Base-by-base conservation (phyloP, 2,329 filamentous ascomycete genomes). In the Corynespora cassiicola region DNA sequence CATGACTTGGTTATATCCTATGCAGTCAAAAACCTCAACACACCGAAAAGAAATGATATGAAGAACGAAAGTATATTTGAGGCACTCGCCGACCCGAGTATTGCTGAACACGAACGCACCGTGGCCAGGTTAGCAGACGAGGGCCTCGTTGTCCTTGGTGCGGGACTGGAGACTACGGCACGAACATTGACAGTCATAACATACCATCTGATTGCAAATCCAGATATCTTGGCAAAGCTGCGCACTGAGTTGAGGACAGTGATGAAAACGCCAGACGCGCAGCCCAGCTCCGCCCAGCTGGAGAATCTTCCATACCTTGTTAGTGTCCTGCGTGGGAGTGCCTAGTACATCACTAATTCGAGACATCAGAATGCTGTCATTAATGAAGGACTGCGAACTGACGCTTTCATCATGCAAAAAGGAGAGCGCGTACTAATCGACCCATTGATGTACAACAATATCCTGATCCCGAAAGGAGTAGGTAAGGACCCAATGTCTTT, bases 151-250 rank as follows among this genome's bases (percentile, higher is more conserved):
- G 32, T 69, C 5, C 44, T 64, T 2, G 43, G 52, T 12, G 66
- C 67, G 4, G 66, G 67, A 0, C 42, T 55, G 3, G 62, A 66
- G 18, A 70, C 66, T 1, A 65, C 65, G 1, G 58, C 64, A 17
- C 36, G 47, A n/a, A 41, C 34, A 4, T 16, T 56, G 24, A 46
- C 42, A 7, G 32, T 34, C 24, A 36, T 38, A 3, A 29, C 36
- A 11, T 45, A 32, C 16, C 42, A 43, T 31, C 23, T 52, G 7
- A 25, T 41, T 8, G 31, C 22, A 2, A 47, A 45, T 29, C 42
- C 36, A 8, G 11, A 32, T 7, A 38, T 42, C 14, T 18, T 49
- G 11, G 31, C 22, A 12, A 41, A 30, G 26, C 24, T 48, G 2
- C 26, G 30, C 19, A 27, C 22, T 11, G 45, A 48, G 14, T 12